Conservation (phyloP, 2,329 filamentous ascomycete species). For the Scleromitrula shiraiana region DNA sequence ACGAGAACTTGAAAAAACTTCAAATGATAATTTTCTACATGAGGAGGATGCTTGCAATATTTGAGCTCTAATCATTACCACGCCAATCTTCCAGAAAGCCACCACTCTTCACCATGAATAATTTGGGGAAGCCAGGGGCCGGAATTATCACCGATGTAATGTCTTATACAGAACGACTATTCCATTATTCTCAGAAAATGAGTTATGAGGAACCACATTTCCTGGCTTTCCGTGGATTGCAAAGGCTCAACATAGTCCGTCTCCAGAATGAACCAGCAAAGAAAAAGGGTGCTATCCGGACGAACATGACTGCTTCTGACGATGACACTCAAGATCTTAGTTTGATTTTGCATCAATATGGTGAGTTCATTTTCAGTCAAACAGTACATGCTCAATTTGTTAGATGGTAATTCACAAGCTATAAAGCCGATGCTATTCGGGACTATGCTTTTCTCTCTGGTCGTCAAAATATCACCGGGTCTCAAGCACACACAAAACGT, state of each 20-base stretch:
- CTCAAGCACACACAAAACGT: background rate
- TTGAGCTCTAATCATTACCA: background rate
- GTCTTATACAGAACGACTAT: background rate
- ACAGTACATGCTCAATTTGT: background rate
- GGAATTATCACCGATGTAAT: background rate
- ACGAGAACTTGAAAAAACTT: background rate
- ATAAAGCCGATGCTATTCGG: background rate
- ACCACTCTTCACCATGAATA: background rate
- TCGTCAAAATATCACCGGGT: background rate
- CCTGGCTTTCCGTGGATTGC: background rate
- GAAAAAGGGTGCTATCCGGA: background rate
- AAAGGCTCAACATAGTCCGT: background rate
- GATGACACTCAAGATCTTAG: background rate
- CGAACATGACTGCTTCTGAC: background rate
- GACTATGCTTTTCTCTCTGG: background rate
- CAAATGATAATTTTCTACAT: background rate
- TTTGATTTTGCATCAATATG: background rate
- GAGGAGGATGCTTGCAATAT: background rate
- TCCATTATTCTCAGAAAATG: background rate
- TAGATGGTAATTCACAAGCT: background rate
- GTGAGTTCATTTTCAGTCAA: background rate
- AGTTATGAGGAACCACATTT: background rate
- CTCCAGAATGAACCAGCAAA: background rate
- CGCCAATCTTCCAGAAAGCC: background rate
- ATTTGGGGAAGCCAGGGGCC: background rate